Conservation (phyloP, 345 rosid genomes). For the Citrus hindsii region DNA sequence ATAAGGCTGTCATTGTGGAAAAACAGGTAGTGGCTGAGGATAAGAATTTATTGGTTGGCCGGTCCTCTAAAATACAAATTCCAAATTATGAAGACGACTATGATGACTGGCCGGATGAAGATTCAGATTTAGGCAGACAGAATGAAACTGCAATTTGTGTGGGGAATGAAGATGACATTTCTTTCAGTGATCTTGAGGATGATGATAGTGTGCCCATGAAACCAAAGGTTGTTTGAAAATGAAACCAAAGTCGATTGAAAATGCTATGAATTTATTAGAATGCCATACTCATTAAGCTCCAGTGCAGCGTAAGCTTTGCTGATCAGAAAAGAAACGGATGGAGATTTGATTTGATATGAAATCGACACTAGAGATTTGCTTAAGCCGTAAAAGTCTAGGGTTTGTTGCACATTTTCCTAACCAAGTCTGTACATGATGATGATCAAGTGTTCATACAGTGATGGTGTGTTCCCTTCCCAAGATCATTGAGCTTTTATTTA, state of each 20-base stretch:
- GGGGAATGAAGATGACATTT: conserved; percentile 74
- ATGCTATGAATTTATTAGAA: conserved; percentile 13
- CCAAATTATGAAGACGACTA: conserved; percentile 53
- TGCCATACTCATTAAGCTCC: conserved; percentile 4
- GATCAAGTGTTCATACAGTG: conserved; percentile 18
- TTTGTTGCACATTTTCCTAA: conserved; percentile 1
- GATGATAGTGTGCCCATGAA: conserved; percentile 36
- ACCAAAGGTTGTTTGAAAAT: conserved; percentile 30
- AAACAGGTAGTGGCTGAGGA: conserved; percentile 30
- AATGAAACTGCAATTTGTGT: conserved; percentile 26
- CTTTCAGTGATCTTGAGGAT: conserved; percentile 96
- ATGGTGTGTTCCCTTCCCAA: conserved; percentile 16
- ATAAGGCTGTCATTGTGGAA: conserved; percentile 68
- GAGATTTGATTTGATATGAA: neutral
- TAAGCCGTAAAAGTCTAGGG: neutral
- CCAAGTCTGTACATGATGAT: conserved; percentile 26
- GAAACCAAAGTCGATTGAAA: conserved; percentile 32
- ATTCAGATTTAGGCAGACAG: conserved; percentile 42
- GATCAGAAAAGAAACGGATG: conserved; percentile 10
- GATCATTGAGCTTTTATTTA: neutral
- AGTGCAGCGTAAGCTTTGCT: conserved; percentile 22
- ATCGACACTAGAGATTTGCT: neutral
- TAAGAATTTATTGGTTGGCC: conserved; percentile 26
- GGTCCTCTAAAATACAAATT: conserved; percentile 35
- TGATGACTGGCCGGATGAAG: conserved; percentile 86